Evolutionary conservation across 2,329 filamentous ascomycete genomes (phyloP), one percentile per base, ranked within the genome.

Genomic region (Sporothrix pseudoabietina): DNA sequence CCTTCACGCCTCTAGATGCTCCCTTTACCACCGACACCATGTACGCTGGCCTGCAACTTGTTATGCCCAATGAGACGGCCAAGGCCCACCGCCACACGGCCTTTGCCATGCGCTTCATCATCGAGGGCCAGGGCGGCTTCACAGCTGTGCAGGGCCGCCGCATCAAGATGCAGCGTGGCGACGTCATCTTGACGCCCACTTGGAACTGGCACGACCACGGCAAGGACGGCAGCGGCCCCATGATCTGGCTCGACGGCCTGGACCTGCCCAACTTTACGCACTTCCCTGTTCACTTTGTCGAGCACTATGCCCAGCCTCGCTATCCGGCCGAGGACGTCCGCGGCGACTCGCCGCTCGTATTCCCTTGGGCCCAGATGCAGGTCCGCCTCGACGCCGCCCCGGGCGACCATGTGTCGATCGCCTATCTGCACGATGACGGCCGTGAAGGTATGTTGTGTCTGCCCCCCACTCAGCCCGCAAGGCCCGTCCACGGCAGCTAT

Each of bases 181-280:
- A 88, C 76, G 85, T 88, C 3, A 86, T 88, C 54, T 76, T 88
- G 3, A 88, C 86, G 0, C 87, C 86, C 0, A 84, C 82, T 0
- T 87, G 86, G 86, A 85, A 87, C 77, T 89, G 85, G 73, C 87
- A 88, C 74, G 87, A 89, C 74, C 87, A 88, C 73, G 86, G 86
- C 16, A 87, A 88, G 65, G 84, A 88, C 32, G 84, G 85, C 0
- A 80, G 81, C 0, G 83, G 82, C 0, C 85, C 86, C 0, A 85
- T 88, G 83, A 86, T 88, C 72, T 88, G 87, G 87, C 82, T 88
- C 1, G 87, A 88, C 76, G 87, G 84, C 1, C 80, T 88, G 0
- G 85, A 88, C 77, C 78, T 88, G 59, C 87, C 87, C 0, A 80
- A 80, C 59, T 88, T 86, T 74, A 79, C 80, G 7, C 82, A 85